Conservation (phyloP, 2,329 filamentous ascomycete genomes). For the Penicillium sp. region DNA sequence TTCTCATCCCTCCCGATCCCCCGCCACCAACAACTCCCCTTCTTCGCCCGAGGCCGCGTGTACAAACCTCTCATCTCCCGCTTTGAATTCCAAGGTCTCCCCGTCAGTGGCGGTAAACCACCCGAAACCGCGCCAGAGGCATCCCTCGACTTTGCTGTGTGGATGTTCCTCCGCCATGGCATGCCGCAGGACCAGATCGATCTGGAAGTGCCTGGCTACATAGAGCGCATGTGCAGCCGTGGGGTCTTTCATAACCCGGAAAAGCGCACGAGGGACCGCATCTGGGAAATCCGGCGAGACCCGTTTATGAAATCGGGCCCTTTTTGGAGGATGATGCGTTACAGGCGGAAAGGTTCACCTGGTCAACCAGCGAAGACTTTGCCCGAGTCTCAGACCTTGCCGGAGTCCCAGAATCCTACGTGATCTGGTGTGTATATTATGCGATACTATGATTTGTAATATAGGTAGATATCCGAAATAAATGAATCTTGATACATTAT, state of each 20-base stretch:
- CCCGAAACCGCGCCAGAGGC: constrained; percentile 21
- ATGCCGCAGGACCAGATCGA: constrained; percentile 36
- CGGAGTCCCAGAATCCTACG: not conserved
- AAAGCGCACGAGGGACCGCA: constrained; percentile 4
- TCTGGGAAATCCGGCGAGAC: constrained; percentile 14
- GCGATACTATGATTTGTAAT: constrained; percentile 5
- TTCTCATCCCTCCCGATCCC: constrained; percentile 1
- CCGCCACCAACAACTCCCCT: constrained; percentile 4
- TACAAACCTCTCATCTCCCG: constrained; percentile 4
- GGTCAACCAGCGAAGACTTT: not conserved
- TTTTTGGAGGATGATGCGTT: not conserved
- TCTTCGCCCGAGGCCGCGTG: constrained; percentile 8
- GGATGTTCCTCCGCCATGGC: constrained; percentile 32
- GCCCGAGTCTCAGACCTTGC: not conserved
- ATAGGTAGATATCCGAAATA: constrained; percentile 5
- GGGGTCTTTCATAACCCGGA: constrained; percentile 13
- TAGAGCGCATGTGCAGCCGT: constrained; percentile 26
- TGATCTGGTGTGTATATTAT: constrained; percentile 4
- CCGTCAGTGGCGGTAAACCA: constrained; percentile 13
- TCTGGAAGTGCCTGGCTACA: constrained; percentile 37
- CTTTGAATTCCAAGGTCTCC: constrained; percentile 2
- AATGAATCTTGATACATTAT: not conserved
- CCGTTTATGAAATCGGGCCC: constrained; percentile 19
- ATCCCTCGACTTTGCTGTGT: constrained; percentile 39
- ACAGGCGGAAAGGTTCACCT: not conserved